phyloP scores from a whole-genome alignment of 1,139 yeast genomes.

The Pichia sp. region DNA sequence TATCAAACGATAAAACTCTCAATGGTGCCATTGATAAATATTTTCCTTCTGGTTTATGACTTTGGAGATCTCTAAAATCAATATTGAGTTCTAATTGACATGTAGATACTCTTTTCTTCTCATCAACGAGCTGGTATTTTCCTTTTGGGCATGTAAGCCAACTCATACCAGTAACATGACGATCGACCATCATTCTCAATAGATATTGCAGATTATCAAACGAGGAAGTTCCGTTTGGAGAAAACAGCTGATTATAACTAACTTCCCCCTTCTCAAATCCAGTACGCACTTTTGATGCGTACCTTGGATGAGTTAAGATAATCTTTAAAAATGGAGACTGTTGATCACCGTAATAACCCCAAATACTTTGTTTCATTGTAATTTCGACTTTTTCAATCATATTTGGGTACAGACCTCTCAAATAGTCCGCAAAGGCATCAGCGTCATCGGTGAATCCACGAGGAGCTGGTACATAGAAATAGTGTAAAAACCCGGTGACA shows the following conservation, averaged over 20 bases:
- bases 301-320: slow-evolving; percentile 54
- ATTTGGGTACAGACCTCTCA: slow-evolving; percentile 47
- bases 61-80: slow-evolving; percentile 55
- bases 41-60: slow-evolving; percentile 88
- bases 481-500: slow-evolving; percentile 83
- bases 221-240: slow-evolving; percentile 52
- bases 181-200: slow-evolving; percentile 84
- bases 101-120: slow-evolving; percentile 43
- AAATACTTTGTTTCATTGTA: slow-evolving; percentile 69
- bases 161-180: slow-evolving; percentile 91
- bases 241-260: slow-evolving; percentile 54
- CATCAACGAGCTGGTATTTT: slow-evolving; percentile 45
- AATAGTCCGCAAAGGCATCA: slow-evolving; percentile 38
- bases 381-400: slow-evolving; percentile 53
- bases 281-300: slow-evolving; percentile 59
- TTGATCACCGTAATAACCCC: slow-evolving; percentile 84
- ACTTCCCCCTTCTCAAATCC: slow-evolving; percentile 82
- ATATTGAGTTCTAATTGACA: slow-evolving; percentile 82
- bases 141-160: slow-evolving; percentile 88
- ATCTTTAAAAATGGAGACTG: slow-evolving; percentile 78
- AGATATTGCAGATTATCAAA: slow-evolving; percentile 88
- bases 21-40: slow-evolving; percentile 93
- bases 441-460: slow-evolving; percentile 52
- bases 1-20: slow-evolving; percentile 89
- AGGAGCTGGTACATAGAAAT: slow-evolving; percentile 90